Evolutionary conservation across 352 stramenopile species (phyloP), one percentile per base, ranked within the genome.

Genomic region (Phytophthora colocasiae): DNA sequence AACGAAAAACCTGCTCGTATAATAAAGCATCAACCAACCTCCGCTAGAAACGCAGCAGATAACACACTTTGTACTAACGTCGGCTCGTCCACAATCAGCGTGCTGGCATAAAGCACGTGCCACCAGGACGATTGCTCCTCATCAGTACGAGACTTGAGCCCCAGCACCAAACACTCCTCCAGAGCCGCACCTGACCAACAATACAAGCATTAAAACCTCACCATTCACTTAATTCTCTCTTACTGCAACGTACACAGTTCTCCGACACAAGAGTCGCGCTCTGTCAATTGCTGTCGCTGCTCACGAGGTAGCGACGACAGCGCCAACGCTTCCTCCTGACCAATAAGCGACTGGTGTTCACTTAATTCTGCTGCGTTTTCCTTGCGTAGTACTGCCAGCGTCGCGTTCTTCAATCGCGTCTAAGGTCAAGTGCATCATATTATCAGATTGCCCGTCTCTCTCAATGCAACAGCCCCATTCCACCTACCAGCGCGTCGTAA

Each of bases 81-180:
- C 11, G 81, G 72, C 22, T 93, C 85, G 24, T 93, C 83, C 2
- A 93, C 69, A 49, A 92, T 78, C n/a, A 92, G 76, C 32, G 83
- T 87, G 51, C 78, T 90, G 10, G 81, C 78, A 63, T 91, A 90
- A 44, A 93, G 61, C 0, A 93, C 82, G 24, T 86, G 83, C 85
- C 85, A 93, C 48, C 81, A 80, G 41, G 83, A 87, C n/a, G 83
- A 58, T n/a, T 79, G 69, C 27, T 80, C 69, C 14, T 69, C 53
- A 19, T 81, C 68, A 34, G 31, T 75, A 12, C 80, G 72, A 11
- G 71, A 65, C 44, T 80, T 86, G 0, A 93, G 57, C 2, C 85
- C 85, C 15, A 91, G 64, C 64, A 83, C 79, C 6, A 93, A 54
- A 59, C 82, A 91, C 52, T 73, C 71, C 40, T 90, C 82, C 17